Evolutionary conservation across 1,284 basidiomycete genomes (phyloP), one percentile per base, ranked within the genome.

Genomic region (Rugosomyces carneus): DNA sequence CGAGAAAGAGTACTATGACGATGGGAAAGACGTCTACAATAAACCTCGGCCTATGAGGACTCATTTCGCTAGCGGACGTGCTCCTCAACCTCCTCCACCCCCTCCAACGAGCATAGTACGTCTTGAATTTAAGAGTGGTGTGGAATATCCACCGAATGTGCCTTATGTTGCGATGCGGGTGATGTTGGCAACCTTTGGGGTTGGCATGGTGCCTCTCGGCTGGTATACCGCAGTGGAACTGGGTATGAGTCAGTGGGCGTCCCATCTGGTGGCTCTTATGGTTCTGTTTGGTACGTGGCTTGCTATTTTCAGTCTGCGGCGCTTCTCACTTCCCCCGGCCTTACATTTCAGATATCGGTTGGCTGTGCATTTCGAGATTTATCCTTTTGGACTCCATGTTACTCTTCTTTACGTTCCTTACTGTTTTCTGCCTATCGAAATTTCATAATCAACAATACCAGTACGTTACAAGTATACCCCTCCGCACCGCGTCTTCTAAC

Each of bases 351-450:
- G n/a, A n/a, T n/a, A 82, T 97, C 53, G 94, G 88, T 54, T 98
- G 93, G 93, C 70, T 97, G 44, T 89, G 85, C 59, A 99, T 98
- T 62, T 96, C 93, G 37, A 81, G 95, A 15, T 99, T 99, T 67
- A 95, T 99, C 67, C 80, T 99, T 43, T 76, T 99, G 60, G 95
- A 99, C 64, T 94, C 95, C 21, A 97, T 99, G 92, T 73, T 99
- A 9, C 75, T 99, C 37, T 96, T 94, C 76, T 99, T 99, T 72
- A 99, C 95, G 21, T 93, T 97, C 70, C 87, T 91, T 59, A 95
- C 94, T 27, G 89, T 95, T 52, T 94, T 96, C 66, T 93, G 89
- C 63, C 74, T 99, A 43, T 84, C 92, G 47, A 97, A 94, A 67
- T 98, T 99, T 69, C 93, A 97, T 65, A 95, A 95, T 62, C 88